Evolutionary conservation across 805 yeast species (phyloP).

Genomic region (Yamadazyma tumulicola): DNA sequence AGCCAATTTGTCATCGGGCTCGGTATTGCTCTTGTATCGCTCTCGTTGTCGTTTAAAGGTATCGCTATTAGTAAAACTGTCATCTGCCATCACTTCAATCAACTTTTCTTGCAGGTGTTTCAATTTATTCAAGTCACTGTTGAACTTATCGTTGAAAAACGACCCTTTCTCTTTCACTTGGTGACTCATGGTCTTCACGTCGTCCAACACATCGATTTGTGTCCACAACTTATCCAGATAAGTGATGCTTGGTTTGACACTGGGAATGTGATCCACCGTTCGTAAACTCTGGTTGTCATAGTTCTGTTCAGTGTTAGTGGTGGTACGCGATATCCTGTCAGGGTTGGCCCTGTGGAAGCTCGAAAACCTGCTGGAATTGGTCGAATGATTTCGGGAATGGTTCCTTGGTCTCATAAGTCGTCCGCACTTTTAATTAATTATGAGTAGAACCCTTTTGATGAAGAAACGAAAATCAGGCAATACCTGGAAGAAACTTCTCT

Average conservation of each 20-base stretch:
- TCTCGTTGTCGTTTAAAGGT: slow-evolving; percentile 16
- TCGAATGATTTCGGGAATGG: slow-evolving; percentile 10
- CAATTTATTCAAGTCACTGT: slow-evolving; percentile 47
- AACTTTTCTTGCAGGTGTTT: slow-evolving; percentile 51
- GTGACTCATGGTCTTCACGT: slow-evolving; percentile 59
- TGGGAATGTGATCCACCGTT: slow-evolving; percentile 47
- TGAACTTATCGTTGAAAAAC: slow-evolving; percentile 52
- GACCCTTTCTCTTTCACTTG: slow-evolving; percentile 41
- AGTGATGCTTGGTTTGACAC: slow-evolving; percentile 57
- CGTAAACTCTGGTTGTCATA: slow-evolving; percentile 16
- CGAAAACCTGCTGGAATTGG: slow-evolving; percentile 7
- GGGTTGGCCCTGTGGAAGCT: slow-evolving; percentile 9
- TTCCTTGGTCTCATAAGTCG: slow-evolving; percentile 3
- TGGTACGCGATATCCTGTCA: slow-evolving; percentile 11
- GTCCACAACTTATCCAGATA: slow-evolving; percentile 81
- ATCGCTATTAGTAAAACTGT: slow-evolving; percentile 19
- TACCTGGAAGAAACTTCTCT: slow-evolving; percentile 79
- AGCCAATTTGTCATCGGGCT: too few relatives aligned
- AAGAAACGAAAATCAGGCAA: not conserved
- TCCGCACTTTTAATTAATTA: not conserved
- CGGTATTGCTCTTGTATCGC: slow-evolving; percentile 22
- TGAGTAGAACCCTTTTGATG: not conserved
- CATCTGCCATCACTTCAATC: slow-evolving; percentile 31
- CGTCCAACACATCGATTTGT: slow-evolving; percentile 81
- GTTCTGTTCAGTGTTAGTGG: slow-evolving; percentile 10